Evolutionary conservation across 768 basidiomycete genomes (phyloP), one percentile per base, ranked within the genome.

Genomic region (Tephrocybe sp.): DNA sequence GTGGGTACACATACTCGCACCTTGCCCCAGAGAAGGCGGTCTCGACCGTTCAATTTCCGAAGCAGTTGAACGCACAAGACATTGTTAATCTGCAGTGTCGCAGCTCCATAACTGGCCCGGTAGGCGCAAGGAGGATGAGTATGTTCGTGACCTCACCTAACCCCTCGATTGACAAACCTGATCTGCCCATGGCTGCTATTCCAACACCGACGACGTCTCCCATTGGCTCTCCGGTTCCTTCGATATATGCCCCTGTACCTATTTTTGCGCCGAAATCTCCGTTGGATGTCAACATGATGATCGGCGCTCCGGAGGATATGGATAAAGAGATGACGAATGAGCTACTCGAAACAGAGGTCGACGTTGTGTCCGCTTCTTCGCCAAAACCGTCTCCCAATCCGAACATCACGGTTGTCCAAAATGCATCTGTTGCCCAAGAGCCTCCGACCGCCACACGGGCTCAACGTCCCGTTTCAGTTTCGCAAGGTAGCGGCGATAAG

Each of bases 1-100:
- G 71, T 50, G 74, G 73, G 20, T 60, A 72, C 51, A 73, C 75
- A 3, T 68, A 67, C 50, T 69, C 69, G 17, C 50, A 65, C 44
- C 38, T 56, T 42, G 15, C 18, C 20, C n/a, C 50, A 3, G 54
- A 50, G 20, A 53, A 25, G 3, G 42, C 38, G 38, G 47, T 58
- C 15, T 63, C 62, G 11, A 56, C 53, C 23, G 38, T 63, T 1
- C 54, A 56, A 9, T 63, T 61, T 17, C 62, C 62, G 7, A 45
- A 32, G 23, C 46, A 46, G n/a, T 32, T 55, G 25, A 53, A 52
- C 12, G 49, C 56, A 7, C 54, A 56, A 25, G 53, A 59, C 42
- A 42, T 55, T 10, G 42, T 52, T 14, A 47, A 60, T 17, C 53
- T 48, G 25, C 55, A 60, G 9, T 49, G 58, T 14, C 55, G 52